Percentiles rank a stretch among this genome's conserved stretches.
These are phyloP conservation scores for Lecanicillium sp. DNA, from an alignment of 2,329 filamentous ascomycete species.

Conservation along the genomic window DNA sequence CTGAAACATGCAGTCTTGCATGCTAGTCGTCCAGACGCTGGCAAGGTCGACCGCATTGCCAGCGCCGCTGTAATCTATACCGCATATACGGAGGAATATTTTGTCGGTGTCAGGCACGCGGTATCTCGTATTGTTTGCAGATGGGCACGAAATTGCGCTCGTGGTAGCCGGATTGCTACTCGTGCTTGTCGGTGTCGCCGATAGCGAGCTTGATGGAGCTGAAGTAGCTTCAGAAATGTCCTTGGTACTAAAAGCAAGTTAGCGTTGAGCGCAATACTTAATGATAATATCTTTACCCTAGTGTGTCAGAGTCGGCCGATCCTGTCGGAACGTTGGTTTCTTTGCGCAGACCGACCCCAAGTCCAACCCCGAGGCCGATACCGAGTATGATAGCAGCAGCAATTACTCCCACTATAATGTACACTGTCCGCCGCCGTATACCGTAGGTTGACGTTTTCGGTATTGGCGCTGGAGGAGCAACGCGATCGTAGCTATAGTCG, in stretches of 20 bases:
- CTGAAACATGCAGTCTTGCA: conserved; percentile 35
- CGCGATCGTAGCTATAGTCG: conserved; percentile 17
- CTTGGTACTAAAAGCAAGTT: too few relatives aligned
- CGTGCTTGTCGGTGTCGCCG: conserved; percentile 11
- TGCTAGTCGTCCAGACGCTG: conserved; percentile 26
- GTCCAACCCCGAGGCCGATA: conserved; percentile 30
- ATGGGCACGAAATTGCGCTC: conserved; percentile 26
- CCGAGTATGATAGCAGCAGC: conserved; percentile 18
- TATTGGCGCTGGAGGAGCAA: conserved; percentile 14
- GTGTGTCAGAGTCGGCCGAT: too few relatives aligned
- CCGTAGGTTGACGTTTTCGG: conserved; percentile 15
- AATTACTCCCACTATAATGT: conserved; percentile 22
- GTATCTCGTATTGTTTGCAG: conserved; percentile 35
- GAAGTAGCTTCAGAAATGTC: neutral
- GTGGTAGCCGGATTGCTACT: conserved; percentile 16
- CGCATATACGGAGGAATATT: conserved; percentile 35
- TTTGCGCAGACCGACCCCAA: conserved; percentile 29
- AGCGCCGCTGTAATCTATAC: conserved; percentile 33
- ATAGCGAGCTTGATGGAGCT: conserved; percentile 5
- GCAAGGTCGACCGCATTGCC: conserved; percentile 25
- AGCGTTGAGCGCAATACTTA: neutral
- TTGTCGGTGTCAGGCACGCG: conserved; percentile 29
- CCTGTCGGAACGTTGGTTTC: neutral
- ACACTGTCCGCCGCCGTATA: conserved; percentile 24
- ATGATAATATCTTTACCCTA: neutral